Evolutionary conservation across 495 filamentous ascomycete genomes (phyloP).

Genomic region (Lophium mytilinum): DNA sequence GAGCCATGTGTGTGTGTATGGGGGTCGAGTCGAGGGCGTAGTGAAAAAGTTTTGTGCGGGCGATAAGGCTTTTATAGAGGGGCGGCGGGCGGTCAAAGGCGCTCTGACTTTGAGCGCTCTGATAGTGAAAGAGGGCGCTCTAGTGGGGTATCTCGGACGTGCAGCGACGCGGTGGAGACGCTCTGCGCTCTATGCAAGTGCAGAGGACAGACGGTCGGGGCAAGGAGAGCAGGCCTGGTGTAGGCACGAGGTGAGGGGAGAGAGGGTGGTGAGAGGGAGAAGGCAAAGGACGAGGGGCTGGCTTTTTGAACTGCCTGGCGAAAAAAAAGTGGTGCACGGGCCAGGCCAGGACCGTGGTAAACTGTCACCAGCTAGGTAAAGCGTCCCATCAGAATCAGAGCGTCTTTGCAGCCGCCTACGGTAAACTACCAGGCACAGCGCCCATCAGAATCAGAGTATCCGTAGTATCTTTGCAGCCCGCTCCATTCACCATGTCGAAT

Average conservation of each 20-base stretch:
- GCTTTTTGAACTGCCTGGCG: not conserved
- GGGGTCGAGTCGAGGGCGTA: not conserved
- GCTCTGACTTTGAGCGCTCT: not conserved
- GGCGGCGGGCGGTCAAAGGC: not conserved
- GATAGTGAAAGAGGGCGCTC: not conserved
- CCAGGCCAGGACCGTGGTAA: not conserved
- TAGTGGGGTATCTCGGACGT: not conserved
- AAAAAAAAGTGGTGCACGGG: not conserved
- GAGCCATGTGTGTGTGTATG: slow-evolving; percentile 10
- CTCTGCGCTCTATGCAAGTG: not conserved
- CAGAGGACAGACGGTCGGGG: not conserved
- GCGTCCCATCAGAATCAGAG: not conserved
- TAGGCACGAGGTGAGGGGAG: not conserved
- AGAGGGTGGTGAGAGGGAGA: not conserved
- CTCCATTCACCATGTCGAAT: not conserved
- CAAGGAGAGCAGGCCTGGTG: not conserved
- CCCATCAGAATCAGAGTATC: not conserved
- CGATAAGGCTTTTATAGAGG: not conserved
- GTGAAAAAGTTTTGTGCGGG: not conserved
- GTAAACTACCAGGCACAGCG: not conserved
- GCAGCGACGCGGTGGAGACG: not conserved
- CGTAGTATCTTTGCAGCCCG: not conserved
- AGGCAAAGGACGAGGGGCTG: not conserved
- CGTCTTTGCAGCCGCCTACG: not conserved
- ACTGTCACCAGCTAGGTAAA: not conserved